Base-by-base conservation (phyloP, 163 green algal genomes). In the Prototheca wickerhamii region DNA sequence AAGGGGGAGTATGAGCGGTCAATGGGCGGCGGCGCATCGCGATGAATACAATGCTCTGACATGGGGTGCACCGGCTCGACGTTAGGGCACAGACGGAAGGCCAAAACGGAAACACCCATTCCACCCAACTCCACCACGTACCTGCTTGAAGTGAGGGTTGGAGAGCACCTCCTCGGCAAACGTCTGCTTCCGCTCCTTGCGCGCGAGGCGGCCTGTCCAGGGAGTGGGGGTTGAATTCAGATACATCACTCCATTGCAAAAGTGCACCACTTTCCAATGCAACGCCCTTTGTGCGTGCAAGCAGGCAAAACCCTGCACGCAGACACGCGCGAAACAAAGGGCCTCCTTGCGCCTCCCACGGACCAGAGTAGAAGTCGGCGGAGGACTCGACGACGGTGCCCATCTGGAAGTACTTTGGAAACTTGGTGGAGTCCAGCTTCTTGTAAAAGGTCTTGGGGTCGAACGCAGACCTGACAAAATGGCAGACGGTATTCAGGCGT, bases 381-480 rank as follows among this genome's bases (percentile, higher is more conserved):
- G 81, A 32, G 23, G 73, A 76, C 59, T 87, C 81, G 28, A 93
- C 76, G 20, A 94, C 86, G 2, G 81, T 89, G 26, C 87, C 87
- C 44, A 91, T 78, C 65, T 86, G 76, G 61, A 94, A 94, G 64
- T 85, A 76, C 62, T 82, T 90, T 0, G 86, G 86, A 59, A 94
- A 82, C 64, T 89, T 88, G 29, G 69, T 87, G 7, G 65, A 56
- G 71, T 88, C 82, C n/a, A 71, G 66, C 44, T 68, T 78, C 64
- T 86, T 86, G 75, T 88, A 88, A 69, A 82, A 81, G 42, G 67
- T 64, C 68, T 86, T 87, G 44, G 79, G 72, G 67, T 88, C 80
- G 52, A 83, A 76, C 0, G 77, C 74, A 52, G 65, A 64, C 49
- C 67, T 73, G 67, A n/a, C 34, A 4, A 26, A 44, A 21, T 18